phyloP scores from a whole-genome alignment of 495 filamentous ascomycete species.

The Chlorociboria aeruginascens region DNA sequence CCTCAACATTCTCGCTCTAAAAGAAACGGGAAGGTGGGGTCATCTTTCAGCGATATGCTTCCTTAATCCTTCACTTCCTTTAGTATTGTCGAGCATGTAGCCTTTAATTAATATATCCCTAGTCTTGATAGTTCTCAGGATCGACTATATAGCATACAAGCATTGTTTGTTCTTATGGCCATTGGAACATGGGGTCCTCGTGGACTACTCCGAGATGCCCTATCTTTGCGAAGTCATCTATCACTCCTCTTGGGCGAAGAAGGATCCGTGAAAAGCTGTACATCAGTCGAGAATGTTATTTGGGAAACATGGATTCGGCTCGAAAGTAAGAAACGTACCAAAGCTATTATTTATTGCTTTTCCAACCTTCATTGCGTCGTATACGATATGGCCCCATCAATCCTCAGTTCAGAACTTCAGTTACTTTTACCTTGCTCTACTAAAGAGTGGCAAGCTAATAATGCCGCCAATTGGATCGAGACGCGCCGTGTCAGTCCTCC shows the following conservation, averaged over 20 bases:
- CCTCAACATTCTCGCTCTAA: too few species aligned
- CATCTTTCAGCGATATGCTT: too few species aligned
- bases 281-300: constrained; percentile 23
- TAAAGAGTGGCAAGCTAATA: constrained; percentile 39
- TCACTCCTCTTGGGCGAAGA: constrained; percentile 42
- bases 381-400: constrained; percentile 43
- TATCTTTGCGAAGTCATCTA: constrained; percentile 39
- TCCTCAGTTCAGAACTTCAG: constrained; percentile 51
- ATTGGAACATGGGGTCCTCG: constrained; percentile 45
- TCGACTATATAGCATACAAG: constrained; percentile 43
- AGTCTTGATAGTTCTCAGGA: constrained; percentile 34
- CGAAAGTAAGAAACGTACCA: constrained; percentile 41
- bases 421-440: constrained; percentile 46
- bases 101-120: neutral
- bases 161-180: constrained; percentile 42
- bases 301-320: constrained; percentile 49
- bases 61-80: too few species aligned
- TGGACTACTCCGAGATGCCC: constrained; percentile 42
- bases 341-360: constrained; percentile 46
- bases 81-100: neutral
- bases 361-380: constrained; percentile 47
- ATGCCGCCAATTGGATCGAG: constrained; percentile 38
- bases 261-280: constrained; percentile 30
- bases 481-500: constrained; percentile 28
- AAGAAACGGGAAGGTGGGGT: too few species aligned